Evolutionary conservation across 2,329 filamentous ascomycete species (phyloP).

Genomic region (Diaporthe caulivora): DNA sequence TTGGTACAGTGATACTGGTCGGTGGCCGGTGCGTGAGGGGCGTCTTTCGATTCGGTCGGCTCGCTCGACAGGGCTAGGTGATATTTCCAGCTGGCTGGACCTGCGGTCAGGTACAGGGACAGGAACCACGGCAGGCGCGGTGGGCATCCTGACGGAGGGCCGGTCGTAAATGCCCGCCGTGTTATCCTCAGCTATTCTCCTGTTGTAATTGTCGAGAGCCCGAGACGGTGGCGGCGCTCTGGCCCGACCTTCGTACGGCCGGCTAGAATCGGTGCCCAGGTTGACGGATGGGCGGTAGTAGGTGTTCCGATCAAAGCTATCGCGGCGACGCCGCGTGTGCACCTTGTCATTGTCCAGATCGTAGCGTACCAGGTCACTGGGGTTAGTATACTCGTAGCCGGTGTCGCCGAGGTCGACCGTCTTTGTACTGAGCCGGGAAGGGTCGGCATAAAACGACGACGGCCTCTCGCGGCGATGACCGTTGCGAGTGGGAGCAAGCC

Average conservation of each 20-base stretch:
- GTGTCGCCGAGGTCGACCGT: constrained; percentile 68
- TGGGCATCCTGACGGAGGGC: constrained; percentile 59
- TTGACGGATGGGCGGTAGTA: constrained; percentile 69
- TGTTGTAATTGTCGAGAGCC: constrained; percentile 77
- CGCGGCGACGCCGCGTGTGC: constrained; percentile 58
- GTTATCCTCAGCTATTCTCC: constrained; percentile 49
- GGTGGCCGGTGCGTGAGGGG: constrained; percentile 49
- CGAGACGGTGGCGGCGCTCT: constrained; percentile 75
- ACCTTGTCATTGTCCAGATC: constrained; percentile 67
- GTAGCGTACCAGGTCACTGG: constrained; percentile 71
- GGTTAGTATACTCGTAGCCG: constrained; percentile 74
- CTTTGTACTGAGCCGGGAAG: constrained; percentile 57
- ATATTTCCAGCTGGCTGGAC: constrained; percentile 48
- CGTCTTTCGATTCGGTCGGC: constrained; percentile 48
- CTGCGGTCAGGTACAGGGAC: constrained; percentile 52
- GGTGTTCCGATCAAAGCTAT: constrained; percentile 64
- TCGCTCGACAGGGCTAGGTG: constrained; percentile 51
- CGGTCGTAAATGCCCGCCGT: constrained; percentile 59
- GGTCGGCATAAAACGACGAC: constrained; percentile 58
- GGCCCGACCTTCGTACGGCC: constrained; percentile 54
- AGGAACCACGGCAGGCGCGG: constrained; percentile 57
- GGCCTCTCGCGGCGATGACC: constrained; percentile 62
- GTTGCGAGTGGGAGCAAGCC: constrained; percentile 53
- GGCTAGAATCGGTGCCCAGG: constrained; percentile 61
- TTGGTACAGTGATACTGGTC: constrained; percentile 66